phyloP scores from a whole-genome alignment of 2,329 filamentous ascomycete species.

The Colletotrichum noveboracense region DNA sequence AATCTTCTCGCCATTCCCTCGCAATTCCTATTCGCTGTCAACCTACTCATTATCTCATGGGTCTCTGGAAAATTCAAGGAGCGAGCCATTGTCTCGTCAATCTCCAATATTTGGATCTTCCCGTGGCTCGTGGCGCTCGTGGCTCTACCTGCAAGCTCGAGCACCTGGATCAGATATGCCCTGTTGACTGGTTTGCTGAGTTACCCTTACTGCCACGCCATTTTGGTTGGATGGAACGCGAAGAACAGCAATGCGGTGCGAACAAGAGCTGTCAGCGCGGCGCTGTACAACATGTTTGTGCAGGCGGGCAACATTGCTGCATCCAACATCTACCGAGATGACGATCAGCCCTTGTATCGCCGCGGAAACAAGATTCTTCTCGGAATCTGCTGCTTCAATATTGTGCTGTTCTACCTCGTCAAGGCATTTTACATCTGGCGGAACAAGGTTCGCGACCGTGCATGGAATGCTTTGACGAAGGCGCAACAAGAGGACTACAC shows the following conservation, averaged over 20 bases:
- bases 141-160: slow-evolving; percentile 37
- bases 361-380: slow-evolving; percentile 56
- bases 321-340: slow-evolving; percentile 58
- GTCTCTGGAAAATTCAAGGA: slow-evolving; percentile 49
- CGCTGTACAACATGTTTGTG: slow-evolving; percentile 54
- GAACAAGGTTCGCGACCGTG: slow-evolving; percentile 46
- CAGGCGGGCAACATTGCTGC: slow-evolving; percentile 48
- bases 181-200: slow-evolving; percentile 42
- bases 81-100: slow-evolving; percentile 47
- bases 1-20: slow-evolving; percentile 52
- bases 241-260: slow-evolving; percentile 54
- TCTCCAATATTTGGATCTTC: slow-evolving; percentile 55
- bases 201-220: slow-evolving; percentile 55
- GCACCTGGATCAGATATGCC: slow-evolving; percentile 48
- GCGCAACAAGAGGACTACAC: slow-evolving; percentile 54
- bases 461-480: slow-evolving; percentile 47
- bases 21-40: slow-evolving; percentile 49
- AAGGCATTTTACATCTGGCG: slow-evolving; percentile 54
- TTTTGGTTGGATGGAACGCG: slow-evolving; percentile 52
- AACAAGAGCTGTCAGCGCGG: slow-evolving; percentile 50
- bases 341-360: slow-evolving; percentile 58
- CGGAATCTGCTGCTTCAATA: slow-evolving; percentile 51
- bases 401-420: slow-evolving; percentile 47
- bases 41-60: slow-evolving; percentile 51
- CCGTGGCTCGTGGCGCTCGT: slow-evolving; percentile 52